Evolutionary conservation across 768 basidiomycete species (phyloP), one percentile per base, ranked within the genome.

Genomic region (Trametes villosa): DNA sequence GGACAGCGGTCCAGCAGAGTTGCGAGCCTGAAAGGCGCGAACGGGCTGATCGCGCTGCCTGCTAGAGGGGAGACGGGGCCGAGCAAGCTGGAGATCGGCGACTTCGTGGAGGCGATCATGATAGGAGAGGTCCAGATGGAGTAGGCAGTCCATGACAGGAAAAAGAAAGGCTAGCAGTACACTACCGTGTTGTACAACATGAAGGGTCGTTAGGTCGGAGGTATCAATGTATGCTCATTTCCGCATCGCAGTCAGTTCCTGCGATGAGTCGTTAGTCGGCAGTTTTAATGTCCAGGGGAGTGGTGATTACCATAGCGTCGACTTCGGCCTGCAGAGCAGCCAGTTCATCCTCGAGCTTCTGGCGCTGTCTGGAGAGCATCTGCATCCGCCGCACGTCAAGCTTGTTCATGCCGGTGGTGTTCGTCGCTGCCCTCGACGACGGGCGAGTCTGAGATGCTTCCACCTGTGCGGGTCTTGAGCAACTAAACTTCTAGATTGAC

Each of bases 1-100:
- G 91, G 92, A 0, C 94, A 96, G 70, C 79, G 93, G 7, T 94
- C 92, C 18, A 92, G 89, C 67, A 79, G 91, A 24, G 87, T 89
- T 4, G 88, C 88, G 13, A 94, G 92, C 65, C 68, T 96, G 49
- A 86, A 82, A 41, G 88, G 88, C 2, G 92, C 92, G 17, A 94
- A 95, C 70, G 93, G 86, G 2, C 75, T 96, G 42, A 84, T 90
- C 0, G 79, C 87, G 22, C 70, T 95, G 22, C 93, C 92, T 2
- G 71, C 78, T 71, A 64, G 44, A 71, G 75, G 7, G 67, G 69
- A 51, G 60, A 64, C 55, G 9, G 75, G 73, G 12, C 72, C 71
- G n/a, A 68, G 68, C 20, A 71, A 68, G 29, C 59, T 91, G 46
- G 77, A 81, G 44, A 74, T 69, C 5, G 91, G 89, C n/a, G 80